phyloP scores from a whole-genome alignment of 148 eudicot genomes.

The Camellia lanceoleosa region DNA sequence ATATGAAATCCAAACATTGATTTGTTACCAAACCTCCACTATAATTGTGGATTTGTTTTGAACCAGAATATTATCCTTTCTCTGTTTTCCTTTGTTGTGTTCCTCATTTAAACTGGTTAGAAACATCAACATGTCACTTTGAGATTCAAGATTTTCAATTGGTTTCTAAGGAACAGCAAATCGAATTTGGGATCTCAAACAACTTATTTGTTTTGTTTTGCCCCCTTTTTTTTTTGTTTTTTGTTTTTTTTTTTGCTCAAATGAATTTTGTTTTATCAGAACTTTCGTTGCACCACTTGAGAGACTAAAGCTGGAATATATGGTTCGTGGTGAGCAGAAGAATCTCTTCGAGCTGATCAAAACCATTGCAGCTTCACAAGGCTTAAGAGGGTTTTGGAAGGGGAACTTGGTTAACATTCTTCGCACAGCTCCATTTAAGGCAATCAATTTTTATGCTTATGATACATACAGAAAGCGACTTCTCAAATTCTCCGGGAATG shows the following conservation, averaged over 20 bases:
- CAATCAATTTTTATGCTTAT: conserved; percentile 60
- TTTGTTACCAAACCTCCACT: not conserved
- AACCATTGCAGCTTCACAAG: conserved; percentile 50
- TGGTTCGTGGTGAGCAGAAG: conserved; percentile 67
- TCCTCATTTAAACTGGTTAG: not conserved
- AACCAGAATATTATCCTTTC: not conserved
- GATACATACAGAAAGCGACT: conserved; percentile 63
- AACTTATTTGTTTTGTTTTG: conserved; percentile 15
- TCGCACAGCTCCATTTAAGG: conserved; percentile 71
- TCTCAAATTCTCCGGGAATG: conserved; percentile 36
- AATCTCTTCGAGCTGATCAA: conserved; percentile 46
- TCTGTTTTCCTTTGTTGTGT: not conserved
- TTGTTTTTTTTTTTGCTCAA: conserved; percentile 24
- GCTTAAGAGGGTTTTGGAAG: conserved; percentile 71
- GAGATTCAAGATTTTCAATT: not conserved
- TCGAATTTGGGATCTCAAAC: conserved; percentile 2
- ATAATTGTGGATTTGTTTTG: not conserved
- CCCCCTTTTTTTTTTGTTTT: conserved; percentile 20
- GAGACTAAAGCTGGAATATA: conserved; percentile 73
- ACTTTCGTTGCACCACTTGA: conserved; percentile 70
- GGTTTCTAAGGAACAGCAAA: not conserved
- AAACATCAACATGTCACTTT: not conserved
- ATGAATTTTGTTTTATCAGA: conserved; percentile 44
- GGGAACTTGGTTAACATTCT: conserved; percentile 67
- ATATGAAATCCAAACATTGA: not conserved